Conservation (phyloP, 192 early-diverging fungal genomes). For the Chytriomyces confervae region DNA sequence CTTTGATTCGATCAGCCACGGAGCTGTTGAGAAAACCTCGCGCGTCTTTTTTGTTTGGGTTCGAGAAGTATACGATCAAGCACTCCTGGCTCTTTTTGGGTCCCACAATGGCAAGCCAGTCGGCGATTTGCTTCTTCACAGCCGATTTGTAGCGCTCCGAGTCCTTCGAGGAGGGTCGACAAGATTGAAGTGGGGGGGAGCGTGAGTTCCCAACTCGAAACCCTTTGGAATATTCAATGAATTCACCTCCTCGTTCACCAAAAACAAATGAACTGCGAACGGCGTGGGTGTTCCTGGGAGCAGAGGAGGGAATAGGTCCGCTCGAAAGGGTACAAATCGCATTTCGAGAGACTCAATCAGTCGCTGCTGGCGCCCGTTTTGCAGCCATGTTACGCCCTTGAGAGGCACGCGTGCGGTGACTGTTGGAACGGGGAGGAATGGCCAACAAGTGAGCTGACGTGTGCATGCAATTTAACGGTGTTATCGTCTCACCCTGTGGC, state of each 20-base stretch:
- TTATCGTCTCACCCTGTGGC: constrained; percentile 37
- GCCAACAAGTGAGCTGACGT: no score
- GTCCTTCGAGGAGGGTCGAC: constrained; percentile 59
- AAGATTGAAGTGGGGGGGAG: not conserved
- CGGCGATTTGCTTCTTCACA: constrained; percentile 70
- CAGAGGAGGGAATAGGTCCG: constrained; percentile 56
- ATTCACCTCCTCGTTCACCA: constrained; percentile 77
- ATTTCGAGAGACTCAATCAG: constrained; percentile 47
- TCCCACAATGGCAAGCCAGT: constrained; percentile 77
- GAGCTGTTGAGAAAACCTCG: constrained; percentile 35
- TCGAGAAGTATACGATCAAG: constrained; percentile 69
- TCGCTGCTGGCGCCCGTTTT: constrained; percentile 25
- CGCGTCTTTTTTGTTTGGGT: constrained; percentile 29
- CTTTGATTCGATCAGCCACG: constrained; percentile 84
- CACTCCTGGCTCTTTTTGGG: constrained; percentile 83
- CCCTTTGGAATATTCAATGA: not conserved
- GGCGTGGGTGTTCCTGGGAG: constrained; percentile 53
- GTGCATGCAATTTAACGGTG: no score
- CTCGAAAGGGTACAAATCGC: constrained; percentile 47
- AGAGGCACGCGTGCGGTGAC: constrained; percentile 27
- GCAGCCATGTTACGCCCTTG: constrained; percentile 18
- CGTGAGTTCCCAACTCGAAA: not conserved
- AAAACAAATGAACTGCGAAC: constrained; percentile 78
- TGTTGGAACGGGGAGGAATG: no score
- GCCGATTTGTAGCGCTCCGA: constrained; percentile 73